Evolutionary conservation across 2,329 filamentous ascomycete species (phyloP).

Genomic region (Aureobasidium sp.): DNA sequence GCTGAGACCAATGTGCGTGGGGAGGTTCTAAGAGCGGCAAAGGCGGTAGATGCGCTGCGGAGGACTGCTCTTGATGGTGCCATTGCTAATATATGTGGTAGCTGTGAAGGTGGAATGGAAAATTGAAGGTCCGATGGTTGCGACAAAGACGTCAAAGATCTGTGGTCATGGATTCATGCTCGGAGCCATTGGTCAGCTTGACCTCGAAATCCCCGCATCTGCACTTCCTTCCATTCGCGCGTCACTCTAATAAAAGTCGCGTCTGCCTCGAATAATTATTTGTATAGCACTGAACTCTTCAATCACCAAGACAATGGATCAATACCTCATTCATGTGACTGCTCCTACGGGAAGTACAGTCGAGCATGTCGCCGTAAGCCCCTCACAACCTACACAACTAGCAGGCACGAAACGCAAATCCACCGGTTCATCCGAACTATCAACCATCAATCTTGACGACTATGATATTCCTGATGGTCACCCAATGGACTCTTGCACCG

Average conservation of each 20-base stretch:
- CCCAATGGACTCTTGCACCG: constrained; percentile 8
- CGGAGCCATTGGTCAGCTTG: constrained; percentile 3
- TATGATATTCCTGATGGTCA: neutral
- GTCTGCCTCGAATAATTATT: neutral
- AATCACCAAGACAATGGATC: neutral
- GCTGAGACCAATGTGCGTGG: neutral
- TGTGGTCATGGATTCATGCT: neutral
- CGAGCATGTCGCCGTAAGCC: neutral
- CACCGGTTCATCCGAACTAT: neutral
- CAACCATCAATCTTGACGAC: constrained; percentile 8
- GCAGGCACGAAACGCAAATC: constrained; percentile 14
- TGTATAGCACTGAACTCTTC: neutral
- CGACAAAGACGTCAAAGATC: neutral
- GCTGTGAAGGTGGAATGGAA: neutral
- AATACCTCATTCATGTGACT: neutral
- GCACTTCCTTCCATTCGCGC: neutral
- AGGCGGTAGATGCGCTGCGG: neutral
- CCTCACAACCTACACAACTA: neutral
- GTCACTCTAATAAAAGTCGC: neutral
- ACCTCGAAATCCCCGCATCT: neutral
- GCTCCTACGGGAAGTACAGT: neutral
- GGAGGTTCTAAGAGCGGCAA: neutral
- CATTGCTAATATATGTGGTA: neutral
- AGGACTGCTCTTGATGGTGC: constrained; percentile 6
- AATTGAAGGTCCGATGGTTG: neutral